Conservation (phyloP, 805 yeast species). For the Monosporozyma aerobia region DNA sequence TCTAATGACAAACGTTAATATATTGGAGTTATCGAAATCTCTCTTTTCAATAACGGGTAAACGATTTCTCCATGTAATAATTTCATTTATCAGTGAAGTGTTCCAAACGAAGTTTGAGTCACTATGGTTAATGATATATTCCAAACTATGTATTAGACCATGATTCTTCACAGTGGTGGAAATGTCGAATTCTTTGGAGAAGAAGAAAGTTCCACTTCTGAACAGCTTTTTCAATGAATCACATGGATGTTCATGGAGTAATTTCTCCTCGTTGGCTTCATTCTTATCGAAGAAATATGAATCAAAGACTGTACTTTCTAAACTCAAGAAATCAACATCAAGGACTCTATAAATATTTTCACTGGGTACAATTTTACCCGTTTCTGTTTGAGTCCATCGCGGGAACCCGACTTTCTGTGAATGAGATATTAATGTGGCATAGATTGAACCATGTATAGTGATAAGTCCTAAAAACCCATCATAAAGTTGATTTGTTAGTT, state of each 20-base stretch:
- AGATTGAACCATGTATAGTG: slow-evolving; percentile 43
- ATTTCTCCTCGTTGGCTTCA: slow-evolving; percentile 24
- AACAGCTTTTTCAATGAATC: slow-evolving; percentile 62
- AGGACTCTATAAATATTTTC: slow-evolving; percentile 46
- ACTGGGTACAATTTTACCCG: slow-evolving; percentile 25
- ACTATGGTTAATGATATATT: slow-evolving; percentile 39
- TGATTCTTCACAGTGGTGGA: slow-evolving; percentile 72
- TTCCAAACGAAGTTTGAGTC: slow-evolving; percentile 90
- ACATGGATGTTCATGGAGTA: slow-evolving; percentile 64
- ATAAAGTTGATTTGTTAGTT: slow-evolving; percentile 29
- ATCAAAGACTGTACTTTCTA: slow-evolving; percentile 50
- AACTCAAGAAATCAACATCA: slow-evolving; percentile 58
- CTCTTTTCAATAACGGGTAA: slow-evolving; percentile 50
- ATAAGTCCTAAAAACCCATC: slow-evolving; percentile 58
- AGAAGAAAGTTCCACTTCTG: slow-evolving; percentile 79
- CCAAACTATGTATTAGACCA: slow-evolving; percentile 37
- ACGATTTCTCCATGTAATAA: slow-evolving; percentile 60
- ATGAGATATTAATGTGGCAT: slow-evolving; percentile 49
- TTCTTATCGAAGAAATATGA: slow-evolving; percentile 18
- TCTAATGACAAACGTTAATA: slow-evolving; percentile 75
- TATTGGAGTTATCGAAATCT: slow-evolving; percentile 55
- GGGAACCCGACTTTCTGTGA: slow-evolving; percentile 50
- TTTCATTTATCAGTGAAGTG: slow-evolving; percentile 68
- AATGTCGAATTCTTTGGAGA: slow-evolving; percentile 81
- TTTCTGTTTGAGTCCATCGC: slow-evolving; percentile 24